phyloP scores from a whole-genome alignment of 352 stramenopile species.

The Detonula confervacea region DNA sequence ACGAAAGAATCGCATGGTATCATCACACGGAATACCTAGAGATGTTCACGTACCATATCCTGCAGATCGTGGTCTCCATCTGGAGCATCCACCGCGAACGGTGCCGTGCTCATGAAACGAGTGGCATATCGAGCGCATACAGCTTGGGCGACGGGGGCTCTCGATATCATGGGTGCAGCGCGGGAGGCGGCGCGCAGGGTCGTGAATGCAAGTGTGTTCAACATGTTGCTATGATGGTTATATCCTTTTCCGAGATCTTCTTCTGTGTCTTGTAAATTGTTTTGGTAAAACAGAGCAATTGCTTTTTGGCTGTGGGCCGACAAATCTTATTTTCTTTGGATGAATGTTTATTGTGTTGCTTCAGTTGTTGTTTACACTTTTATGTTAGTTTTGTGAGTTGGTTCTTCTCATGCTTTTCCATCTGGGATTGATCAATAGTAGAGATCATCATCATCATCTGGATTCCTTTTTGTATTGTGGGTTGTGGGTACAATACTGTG shows the following conservation, averaged over 20 bases:
- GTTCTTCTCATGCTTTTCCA: no score
- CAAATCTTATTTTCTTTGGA: no score
- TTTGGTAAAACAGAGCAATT: no score
- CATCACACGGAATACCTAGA: no score
- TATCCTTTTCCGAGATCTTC: neutral
- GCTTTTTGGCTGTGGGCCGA: neutral
- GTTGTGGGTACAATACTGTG: no score
- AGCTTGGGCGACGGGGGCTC: constrained; percentile 3
- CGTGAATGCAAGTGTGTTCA: constrained; percentile 20
- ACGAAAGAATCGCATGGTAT: no score
- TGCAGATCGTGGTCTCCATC: constrained; percentile 50
- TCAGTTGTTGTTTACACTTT: no score
- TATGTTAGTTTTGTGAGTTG: no score
- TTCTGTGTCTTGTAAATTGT: constrained; percentile 8
- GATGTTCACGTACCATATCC: constrained; percentile 33
- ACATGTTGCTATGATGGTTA: constrained; percentile 22
- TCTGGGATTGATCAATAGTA: no score
- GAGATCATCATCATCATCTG: no score
- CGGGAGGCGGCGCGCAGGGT: constrained; percentile 19
- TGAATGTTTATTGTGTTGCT: no score
- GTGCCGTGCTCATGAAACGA: constrained; percentile 21
- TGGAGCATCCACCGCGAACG: constrained; percentile 41
- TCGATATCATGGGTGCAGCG: constrained; percentile 7
- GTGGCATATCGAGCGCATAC: constrained; percentile 17
- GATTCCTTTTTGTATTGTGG: no score